Evolutionary conservation across 2,329 filamentous ascomycete genomes (phyloP), one percentile per base, ranked within the genome.

Genomic region (Ascochyta lentis): DNA sequence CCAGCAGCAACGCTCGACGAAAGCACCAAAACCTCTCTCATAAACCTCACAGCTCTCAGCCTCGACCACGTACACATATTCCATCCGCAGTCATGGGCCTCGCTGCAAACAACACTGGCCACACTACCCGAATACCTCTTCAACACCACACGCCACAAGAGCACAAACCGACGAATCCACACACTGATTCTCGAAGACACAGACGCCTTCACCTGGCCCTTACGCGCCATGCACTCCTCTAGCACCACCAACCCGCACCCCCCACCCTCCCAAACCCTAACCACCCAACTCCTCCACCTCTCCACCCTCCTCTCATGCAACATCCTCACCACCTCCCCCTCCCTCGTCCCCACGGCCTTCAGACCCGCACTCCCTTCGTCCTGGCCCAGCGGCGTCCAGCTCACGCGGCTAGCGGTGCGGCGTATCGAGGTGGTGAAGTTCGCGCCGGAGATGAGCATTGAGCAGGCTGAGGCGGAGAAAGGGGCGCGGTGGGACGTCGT

Each of bases 1-100:
- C 15, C 58, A 6, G 1, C 31, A 23, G 5, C 15, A 35, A 24
- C 44, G 7, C 22, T 51, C 10, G 16, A 27, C 19, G 8, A 31
- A 12, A 23, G 33, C 26, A 31, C 13, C 16, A 43, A 23, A 12
- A 44, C 43, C 22, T 29, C 16, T 39, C 48, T 16, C 43, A 37
- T 23, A 48, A 59, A 12, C 9, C 59, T 78, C 1, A 54, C 84
- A 13, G 56, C 61, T n/a, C 61, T 61, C 22, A 72, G 77, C 4
- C 73, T 89, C 0, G 65, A 73, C 26, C 85, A 88, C 63, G 70
- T 88, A 34, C 85, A 88, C 67, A 76, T 88, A 57, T 83, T 86
- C 72, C 80, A 75, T 3, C 84, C 84, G 0, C 77, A 81, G 40
- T 82, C 82, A 1, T 82, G 83, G 23, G 42, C 72, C 2, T 77